These are phyloP conservation scores for Paramecium caudatum DNA, from an alignment of 73 alveolate species.

Conservation along the genomic window DNA sequence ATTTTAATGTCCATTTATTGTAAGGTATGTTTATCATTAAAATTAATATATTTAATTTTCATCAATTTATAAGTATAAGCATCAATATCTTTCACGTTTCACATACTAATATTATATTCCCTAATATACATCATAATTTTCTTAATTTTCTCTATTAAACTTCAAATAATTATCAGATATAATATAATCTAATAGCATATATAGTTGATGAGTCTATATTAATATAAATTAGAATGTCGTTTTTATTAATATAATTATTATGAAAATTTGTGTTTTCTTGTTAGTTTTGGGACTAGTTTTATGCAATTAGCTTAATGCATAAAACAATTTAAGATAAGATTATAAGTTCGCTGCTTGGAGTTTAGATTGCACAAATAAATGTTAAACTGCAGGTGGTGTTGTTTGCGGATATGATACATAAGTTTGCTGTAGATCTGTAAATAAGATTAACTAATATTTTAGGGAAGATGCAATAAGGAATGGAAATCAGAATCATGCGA, in stretches of 20 bases:
- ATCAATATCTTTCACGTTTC: too few species aligned
- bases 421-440: constrained; percentile 60
- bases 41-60: too few species aligned
- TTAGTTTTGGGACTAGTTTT: neutral
- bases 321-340: constrained; percentile 60
- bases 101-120: too few species aligned
- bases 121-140: too few species aligned
- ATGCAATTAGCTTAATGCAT: constrained; percentile 29
- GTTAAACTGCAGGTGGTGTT: constrained; percentile 63
- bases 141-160: too few species aligned
- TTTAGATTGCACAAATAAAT: constrained; percentile 60
- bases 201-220: too few species aligned
- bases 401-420: constrained; percentile 64
- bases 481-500: constrained; percentile 58
- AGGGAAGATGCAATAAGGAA: constrained; percentile 61
- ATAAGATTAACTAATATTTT: neutral
- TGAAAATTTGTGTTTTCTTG: constrained; percentile 39
- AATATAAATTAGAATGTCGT: constrained; percentile 26
- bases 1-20: neutral
- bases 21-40: neutral
- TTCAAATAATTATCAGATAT: too few species aligned
- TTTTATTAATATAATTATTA: constrained; percentile 22
- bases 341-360: constrained; percentile 62
- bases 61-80: too few species aligned
- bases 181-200: too few species aligned